These are phyloP conservation scores for Gossypium mustelinum DNA, from an alignment of 345 rosid genomes.

Conservation along the genomic window DNA sequence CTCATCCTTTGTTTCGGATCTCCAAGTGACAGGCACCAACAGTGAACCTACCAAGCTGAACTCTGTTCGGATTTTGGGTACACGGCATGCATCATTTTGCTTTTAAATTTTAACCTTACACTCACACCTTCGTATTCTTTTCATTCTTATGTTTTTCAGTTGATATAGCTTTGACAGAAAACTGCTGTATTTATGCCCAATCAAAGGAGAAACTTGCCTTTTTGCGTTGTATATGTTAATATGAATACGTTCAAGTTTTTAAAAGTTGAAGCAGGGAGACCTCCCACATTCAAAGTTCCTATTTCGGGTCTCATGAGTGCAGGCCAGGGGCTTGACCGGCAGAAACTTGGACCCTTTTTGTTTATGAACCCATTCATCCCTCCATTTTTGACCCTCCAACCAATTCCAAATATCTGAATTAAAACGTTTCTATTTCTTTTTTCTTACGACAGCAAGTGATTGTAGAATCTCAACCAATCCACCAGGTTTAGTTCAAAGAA, in stretches of 20 bases:
- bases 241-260: too few species aligned
- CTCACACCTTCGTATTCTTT: constrained; percentile 30
- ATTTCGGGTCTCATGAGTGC: too few species aligned
- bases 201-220: constrained; percentile 17
- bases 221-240: background rate
- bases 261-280: background rate
- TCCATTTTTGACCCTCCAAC: background rate
- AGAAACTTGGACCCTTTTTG: background rate
- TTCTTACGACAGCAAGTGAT: background rate
- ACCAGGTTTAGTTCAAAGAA: background rate
- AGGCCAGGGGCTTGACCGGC: background rate
- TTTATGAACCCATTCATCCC: background rate
- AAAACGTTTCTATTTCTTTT: background rate
- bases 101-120: background rate
- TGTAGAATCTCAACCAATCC: background rate
- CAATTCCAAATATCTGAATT: background rate
- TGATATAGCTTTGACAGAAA: too few species aligned
- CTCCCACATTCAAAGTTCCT: background rate
- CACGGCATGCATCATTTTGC: constrained; percentile 10
- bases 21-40: constrained; percentile 26
- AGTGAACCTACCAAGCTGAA: constrained; percentile 2
- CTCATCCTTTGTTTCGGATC: constrained; percentile 8
- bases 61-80: constrained; percentile 46
- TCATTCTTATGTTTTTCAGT: constrained; percentile 36
- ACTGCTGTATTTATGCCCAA: constrained; percentile 21